Percentiles rank a stretch among this genome's conserved stretches.
Evolutionary conservation across 768 basidiomycete species (phyloP).

Genomic region (Pholiota molesta): DNA sequence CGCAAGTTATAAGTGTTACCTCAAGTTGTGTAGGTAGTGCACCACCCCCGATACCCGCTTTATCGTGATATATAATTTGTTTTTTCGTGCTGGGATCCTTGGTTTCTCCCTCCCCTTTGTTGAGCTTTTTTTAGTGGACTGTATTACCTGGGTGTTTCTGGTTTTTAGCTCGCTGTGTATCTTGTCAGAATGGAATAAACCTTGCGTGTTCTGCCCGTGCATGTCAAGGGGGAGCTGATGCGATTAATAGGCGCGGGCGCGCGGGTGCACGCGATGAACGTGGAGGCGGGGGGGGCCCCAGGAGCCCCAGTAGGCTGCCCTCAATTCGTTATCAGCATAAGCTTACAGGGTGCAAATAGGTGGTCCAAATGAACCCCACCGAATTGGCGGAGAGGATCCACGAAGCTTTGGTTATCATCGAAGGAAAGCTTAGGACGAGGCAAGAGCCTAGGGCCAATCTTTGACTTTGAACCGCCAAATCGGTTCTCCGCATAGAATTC

Average conservation of each 20-base stretch:
- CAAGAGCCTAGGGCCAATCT: not conserved
- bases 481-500: no score
- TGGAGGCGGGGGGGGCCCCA: slow-evolving; percentile 90
- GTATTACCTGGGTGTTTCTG: no score
- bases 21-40: no score
- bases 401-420: slow-evolving; percentile 23
- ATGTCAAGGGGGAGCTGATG: slow-evolving; percentile 82
- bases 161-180: no score
- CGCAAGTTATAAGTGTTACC: no score
- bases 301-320: slow-evolving; percentile 31
- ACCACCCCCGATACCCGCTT: no score
- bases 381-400: slow-evolving; percentile 37
- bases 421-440: not conserved
- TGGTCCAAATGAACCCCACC: slow-evolving; percentile 33
- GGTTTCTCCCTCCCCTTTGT: no score
- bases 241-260: slow-evolving; percentile 71
- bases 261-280: slow-evolving; percentile 61
- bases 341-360: slow-evolving; percentile 12
- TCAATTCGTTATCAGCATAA: not conserved
- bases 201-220: slow-evolving; percentile 63
- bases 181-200: slow-evolving; percentile 87
- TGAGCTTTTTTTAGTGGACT: no score
- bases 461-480: not conserved
- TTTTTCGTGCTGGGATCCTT: no score
- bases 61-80: no score